Percentiles rank a stretch among this genome's conserved stretches.
Evolutionary conservation across 2,329 filamentous ascomycete species (phyloP).

Genomic region (Venturia pyrina): DNA sequence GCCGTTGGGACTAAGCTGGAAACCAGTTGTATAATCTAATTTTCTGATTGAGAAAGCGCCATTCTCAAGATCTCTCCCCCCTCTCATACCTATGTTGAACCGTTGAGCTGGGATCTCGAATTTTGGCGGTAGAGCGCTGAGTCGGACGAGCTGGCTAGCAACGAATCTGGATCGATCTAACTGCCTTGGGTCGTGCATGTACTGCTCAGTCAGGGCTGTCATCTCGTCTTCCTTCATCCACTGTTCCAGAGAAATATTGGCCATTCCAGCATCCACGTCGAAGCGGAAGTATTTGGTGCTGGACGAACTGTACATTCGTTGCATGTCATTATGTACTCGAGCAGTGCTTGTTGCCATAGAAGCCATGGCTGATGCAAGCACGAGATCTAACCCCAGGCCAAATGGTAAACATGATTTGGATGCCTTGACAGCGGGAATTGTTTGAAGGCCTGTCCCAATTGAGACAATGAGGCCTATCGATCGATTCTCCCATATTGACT

Average conservation of each 20-base stretch:
- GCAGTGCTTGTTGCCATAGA: conserved; percentile 29
- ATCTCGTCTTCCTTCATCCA: conserved; percentile 33
- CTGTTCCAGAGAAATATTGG: conserved; percentile 28
- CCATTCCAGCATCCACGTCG: conserved; percentile 30
- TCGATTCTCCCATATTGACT: conserved; percentile 21
- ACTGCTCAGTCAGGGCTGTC: conserved; percentile 28
- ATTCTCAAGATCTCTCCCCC: conserved; percentile 22
- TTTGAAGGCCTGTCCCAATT: conserved; percentile 25
- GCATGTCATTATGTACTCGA: conserved; percentile 31
- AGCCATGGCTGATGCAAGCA: conserved; percentile 26
- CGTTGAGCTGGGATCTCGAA: conserved; percentile 25
- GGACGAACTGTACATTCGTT: conserved; percentile 27
- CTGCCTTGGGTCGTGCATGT: conserved; percentile 28
- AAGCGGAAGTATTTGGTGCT: conserved; percentile 29
- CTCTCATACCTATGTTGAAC: conserved; percentile 24
- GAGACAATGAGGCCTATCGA: conserved; percentile 24
- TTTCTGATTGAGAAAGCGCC: conserved; percentile 23
- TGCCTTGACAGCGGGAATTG: conserved; percentile 28
- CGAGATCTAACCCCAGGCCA: conserved; percentile 28
- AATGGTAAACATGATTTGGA: conserved; percentile 29
- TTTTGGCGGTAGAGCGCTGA: conserved; percentile 25
- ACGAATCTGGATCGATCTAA: conserved; percentile 21
- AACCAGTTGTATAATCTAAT: conserved; percentile 29
- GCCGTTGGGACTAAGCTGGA: conserved; percentile 18
- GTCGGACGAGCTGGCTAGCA: conserved; percentile 27